Percentiles rank a stretch among this genome's conserved stretches.
Conservation (phyloP, 306 rosid species). For the Medicago arabica region DNA sequence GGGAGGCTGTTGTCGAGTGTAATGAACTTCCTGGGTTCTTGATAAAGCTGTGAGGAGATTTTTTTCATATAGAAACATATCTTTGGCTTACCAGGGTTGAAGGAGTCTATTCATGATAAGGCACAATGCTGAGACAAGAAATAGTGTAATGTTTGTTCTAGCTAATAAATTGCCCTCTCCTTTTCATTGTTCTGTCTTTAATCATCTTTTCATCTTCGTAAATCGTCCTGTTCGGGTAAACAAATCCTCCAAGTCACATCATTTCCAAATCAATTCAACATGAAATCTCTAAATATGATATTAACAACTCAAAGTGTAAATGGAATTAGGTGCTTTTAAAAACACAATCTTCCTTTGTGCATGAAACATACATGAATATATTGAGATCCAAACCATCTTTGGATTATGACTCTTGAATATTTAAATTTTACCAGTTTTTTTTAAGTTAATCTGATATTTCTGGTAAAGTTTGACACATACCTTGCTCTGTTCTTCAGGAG, state of each 20-base stretch:
- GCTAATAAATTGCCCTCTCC: neutral
- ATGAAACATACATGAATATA: slow-evolving; percentile 26
- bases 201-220: neutral
- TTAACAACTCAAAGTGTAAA: slow-evolving; percentile 2
- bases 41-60: neutral
- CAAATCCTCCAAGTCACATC: neutral
- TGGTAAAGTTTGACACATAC: slow-evolving; percentile 18
- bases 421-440: slow-evolving; percentile 14
- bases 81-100: slow-evolving; percentile 27
- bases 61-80: slow-evolving; percentile 17
- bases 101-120: neutral
- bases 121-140: neutral
- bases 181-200: slow-evolving; percentile 11
- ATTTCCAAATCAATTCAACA: slow-evolving; percentile 8
- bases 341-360: neutral
- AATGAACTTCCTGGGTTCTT: slow-evolving; percentile 29
- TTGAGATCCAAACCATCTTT: slow-evolving; percentile 10
- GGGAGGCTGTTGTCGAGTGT: slow-evolving; percentile 29
- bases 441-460: slow-evolving; percentile 15
- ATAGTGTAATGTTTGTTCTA: slow-evolving; percentile 11
- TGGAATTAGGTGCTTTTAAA: neutral
- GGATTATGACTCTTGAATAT: slow-evolving; percentile 25
- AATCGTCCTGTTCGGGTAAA: slow-evolving; percentile 1
- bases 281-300: slow-evolving; percentile 25
- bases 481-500: slow-evolving; percentile 58